Evolutionary conservation across 495 filamentous ascomycete species (phyloP).

Genomic region (Glarea lozoyensis): DNA sequence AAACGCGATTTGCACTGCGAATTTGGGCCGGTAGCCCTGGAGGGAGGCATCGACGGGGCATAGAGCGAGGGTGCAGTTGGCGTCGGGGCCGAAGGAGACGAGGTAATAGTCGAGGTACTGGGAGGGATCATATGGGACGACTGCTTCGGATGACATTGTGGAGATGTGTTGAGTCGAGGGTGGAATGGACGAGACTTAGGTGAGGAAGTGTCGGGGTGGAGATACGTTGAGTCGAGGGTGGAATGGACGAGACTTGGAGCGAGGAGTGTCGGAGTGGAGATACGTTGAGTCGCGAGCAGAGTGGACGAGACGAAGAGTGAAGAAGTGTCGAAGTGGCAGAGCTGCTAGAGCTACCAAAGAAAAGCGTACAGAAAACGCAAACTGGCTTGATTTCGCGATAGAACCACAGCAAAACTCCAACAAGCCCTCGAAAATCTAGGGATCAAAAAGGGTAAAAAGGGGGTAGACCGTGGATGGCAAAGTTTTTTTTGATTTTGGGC

Average conservation of each 20-base stretch:
- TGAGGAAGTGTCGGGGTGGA: no score
- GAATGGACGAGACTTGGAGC: not conserved
- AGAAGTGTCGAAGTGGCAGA: conserved; percentile 2
- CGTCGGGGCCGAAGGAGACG: conserved; percentile 14
- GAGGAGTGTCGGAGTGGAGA: no score
- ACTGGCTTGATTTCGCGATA: conserved; percentile 4
- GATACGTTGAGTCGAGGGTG: not conserved
- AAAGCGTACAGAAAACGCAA: not conserved
- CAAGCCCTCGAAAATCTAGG: not conserved
- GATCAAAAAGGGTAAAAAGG: not conserved
- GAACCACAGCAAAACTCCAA: not conserved
- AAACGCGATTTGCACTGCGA: conserved; percentile 12
- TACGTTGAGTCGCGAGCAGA: not conserved
- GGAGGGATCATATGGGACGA: not conserved
- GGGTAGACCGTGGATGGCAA: conserved; percentile 1
- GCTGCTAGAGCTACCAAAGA: not conserved
- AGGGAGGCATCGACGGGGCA: conserved; percentile 4
- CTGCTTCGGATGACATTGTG: conserved; percentile 2
- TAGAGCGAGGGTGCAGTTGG: conserved; percentile 22
- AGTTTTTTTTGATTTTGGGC: not conserved
- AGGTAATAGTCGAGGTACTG: not conserved
- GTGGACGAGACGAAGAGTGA: not conserved
- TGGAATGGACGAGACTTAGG: not conserved
- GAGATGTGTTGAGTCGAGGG: not conserved
- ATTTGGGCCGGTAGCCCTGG: conserved; percentile 1